Conservation (phyloP, 495 filamentous ascomycete genomes). For the Penicillium maclennaniae region DNA sequence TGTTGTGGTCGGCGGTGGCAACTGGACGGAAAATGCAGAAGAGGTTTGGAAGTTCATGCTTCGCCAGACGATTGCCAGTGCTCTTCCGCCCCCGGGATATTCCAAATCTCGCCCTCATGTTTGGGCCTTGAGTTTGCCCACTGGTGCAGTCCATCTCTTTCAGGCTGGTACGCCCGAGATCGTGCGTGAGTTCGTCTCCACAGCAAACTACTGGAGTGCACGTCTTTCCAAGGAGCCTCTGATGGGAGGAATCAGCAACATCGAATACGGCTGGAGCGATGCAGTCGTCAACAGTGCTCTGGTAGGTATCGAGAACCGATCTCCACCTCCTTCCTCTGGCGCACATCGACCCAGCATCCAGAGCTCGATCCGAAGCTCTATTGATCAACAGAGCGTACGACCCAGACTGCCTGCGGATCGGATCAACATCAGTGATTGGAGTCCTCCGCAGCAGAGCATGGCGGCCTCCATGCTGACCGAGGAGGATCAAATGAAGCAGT, state of each 20-base stretch:
- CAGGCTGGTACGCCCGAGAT: conserved; percentile 96
- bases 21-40: conserved; percentile 95
- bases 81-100: conserved; percentile 86
- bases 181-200: conserved; percentile 86
- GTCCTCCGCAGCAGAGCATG: conserved; percentile 88
- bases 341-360: conserved; percentile 59
- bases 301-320: conserved; percentile 46
- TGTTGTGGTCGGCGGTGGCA: conserved; percentile 83
- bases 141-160: conserved; percentile 93
- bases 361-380: conserved; percentile 65
- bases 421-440: conserved; percentile 84
- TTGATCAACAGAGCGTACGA: conserved; percentile 61
- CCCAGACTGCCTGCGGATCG: conserved; percentile 80
- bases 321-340: conserved; percentile 39
- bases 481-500: conserved; percentile 70
- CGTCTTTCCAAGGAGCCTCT: conserved; percentile 89
- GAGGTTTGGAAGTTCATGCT: conserved; percentile 81
- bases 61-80: conserved; percentile 87
- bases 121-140: conserved; percentile 91
- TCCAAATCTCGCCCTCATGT: conserved; percentile 88
- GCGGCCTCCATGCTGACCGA: conserved; percentile 74
- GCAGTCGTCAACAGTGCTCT: conserved; percentile 75
- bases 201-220: conserved; percentile 97
- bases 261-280: conserved; percentile 97
- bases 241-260: conserved; percentile 88